phyloP scores from a whole-genome alignment of 2,329 filamentous ascomycete genomes.

The Sclerotinia trifoliorum region DNA sequence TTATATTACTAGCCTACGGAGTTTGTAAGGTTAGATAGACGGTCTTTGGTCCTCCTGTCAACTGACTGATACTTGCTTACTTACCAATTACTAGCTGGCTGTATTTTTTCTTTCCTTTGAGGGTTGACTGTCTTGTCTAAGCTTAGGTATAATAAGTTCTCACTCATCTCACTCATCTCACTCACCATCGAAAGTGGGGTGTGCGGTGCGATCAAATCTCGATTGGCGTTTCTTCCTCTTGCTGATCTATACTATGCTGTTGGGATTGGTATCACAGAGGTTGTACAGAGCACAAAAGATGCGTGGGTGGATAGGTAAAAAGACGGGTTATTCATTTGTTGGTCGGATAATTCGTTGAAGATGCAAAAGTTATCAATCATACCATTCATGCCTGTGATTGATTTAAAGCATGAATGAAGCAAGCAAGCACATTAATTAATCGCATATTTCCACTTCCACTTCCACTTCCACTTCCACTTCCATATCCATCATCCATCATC shows the following conservation, averaged over 20 bases:
- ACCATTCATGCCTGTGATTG: background rate
- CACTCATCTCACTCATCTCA: background rate
- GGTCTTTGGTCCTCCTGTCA: background rate
- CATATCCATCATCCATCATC: no score
- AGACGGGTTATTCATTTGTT: background rate
- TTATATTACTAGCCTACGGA: no score
- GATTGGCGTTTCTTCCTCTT: constrained; percentile 19
- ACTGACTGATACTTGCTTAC: no score
- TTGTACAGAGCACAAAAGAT: background rate
- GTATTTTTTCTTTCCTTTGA: constrained; percentile 9
- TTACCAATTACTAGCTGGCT: background rate
- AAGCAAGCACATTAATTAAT: background rate
- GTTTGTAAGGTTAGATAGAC: no score
- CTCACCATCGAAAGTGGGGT: constrained; percentile 10
- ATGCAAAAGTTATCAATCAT: background rate
- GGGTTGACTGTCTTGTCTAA: background rate
- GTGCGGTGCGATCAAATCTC: background rate
- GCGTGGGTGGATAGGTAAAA: background rate
- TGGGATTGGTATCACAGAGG: background rate
- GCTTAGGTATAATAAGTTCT: background rate
- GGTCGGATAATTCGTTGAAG: background rate
- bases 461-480: background rate
- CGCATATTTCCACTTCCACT: background rate
- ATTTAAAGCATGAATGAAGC: background rate
- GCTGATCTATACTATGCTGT: constrained; percentile 8